Base-by-base conservation (phyloP, 2,329 filamentous ascomycete genomes). In the Fusarium buharicum region DNA sequence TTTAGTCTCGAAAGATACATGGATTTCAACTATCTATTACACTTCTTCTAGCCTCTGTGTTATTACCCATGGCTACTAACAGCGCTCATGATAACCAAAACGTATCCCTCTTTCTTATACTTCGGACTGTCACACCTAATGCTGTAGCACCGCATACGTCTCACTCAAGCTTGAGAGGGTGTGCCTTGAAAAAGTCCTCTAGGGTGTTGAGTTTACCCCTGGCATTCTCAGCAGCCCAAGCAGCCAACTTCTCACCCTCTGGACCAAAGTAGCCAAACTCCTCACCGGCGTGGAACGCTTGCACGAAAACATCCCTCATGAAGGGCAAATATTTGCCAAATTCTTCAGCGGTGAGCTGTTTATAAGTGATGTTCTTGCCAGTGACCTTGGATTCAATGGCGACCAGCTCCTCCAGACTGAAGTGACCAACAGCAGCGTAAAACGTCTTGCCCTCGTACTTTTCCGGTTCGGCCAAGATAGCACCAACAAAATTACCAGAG, bases 391-490 rank as follows among this genome's bases (percentile, higher is more conserved):
- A 70, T 38, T 84, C 73, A 5, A 74, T 71, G 4, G 70, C 67
- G 6, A 74, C 75, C 2, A 82, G 72, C 24, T 83, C 74, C 2
- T 74, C 64, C 8, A 76, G 66, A 5, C 73, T 66, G 50, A 74
- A 74, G 4, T 79, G 56, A 74, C 73, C 73, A 14, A 72, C 68
- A 0, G 82, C 81, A 0, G 75, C 83, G 16, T 76, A 73, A 27
- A 86, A 73, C 4, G 70, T 75, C 59, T 77, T 78, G 13, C 79
- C 80, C 2, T 77, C 71, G 18, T 78, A 78, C 43, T 75, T 74
- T 0, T 79, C 78, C 0, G 78, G 78, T 13, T 82, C 69, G 1
- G 73, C 75, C 0, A 82, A 72, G 18, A 82, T 77, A 7, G 76
- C 72, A 3, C 69, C 75, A 7, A 79, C 60, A 52, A 72, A 81